Percentiles rank a stretch among this genome's conserved stretches.
These are phyloP conservation scores for Aureobasidium sp. DNA, from an alignment of 2,329 filamentous ascomycete species.

Conservation along the genomic window DNA sequence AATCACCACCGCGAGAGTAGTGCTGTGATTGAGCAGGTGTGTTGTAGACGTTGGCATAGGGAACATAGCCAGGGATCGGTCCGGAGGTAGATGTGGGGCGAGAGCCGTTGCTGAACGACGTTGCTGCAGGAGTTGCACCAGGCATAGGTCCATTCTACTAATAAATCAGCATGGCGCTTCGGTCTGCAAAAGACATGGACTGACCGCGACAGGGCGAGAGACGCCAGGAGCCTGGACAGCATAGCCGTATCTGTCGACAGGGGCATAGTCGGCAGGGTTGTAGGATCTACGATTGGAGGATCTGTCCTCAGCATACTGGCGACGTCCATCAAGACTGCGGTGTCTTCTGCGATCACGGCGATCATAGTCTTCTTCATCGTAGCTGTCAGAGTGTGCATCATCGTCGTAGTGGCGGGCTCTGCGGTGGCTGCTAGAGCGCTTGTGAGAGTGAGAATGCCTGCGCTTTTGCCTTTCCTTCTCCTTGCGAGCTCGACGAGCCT, in stretches of 20 bases:
- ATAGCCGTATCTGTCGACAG: not conserved
- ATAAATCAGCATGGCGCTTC: not conserved
- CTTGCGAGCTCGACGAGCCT: constrained; percentile 9
- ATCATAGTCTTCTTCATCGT: constrained; percentile 1
- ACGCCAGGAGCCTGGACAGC: not conserved
- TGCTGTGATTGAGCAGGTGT: not conserved
- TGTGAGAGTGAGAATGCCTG: constrained; percentile 16
- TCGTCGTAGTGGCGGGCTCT: constrained; percentile 21
- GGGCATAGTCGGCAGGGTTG: constrained; percentile 14
- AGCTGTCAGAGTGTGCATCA: constrained; percentile 22
- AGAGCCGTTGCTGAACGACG: not conserved
- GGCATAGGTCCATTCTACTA: not conserved
- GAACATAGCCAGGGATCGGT: constrained; percentile 26
- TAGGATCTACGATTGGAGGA: constrained; percentile 1
- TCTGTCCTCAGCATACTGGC: not conserved
- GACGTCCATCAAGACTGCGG: constrained; percentile 4
- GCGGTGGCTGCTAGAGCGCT: constrained; percentile 8
- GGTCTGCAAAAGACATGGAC: not conserved
- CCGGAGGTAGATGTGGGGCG: constrained; percentile 11
- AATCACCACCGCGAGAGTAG: not conserved
- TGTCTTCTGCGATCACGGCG: constrained; percentile 8
- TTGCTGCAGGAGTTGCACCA: not conserved
- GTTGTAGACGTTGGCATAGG: constrained; percentile 30
- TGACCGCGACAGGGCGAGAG: not conserved
- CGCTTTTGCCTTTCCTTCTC: constrained; percentile 16